Percentiles rank a stretch among this genome's conserved stretches.
These are phyloP conservation scores for Nemania serpens DNA, from an alignment of 2,329 filamentous ascomycete genomes.

Conservation along the genomic window DNA sequence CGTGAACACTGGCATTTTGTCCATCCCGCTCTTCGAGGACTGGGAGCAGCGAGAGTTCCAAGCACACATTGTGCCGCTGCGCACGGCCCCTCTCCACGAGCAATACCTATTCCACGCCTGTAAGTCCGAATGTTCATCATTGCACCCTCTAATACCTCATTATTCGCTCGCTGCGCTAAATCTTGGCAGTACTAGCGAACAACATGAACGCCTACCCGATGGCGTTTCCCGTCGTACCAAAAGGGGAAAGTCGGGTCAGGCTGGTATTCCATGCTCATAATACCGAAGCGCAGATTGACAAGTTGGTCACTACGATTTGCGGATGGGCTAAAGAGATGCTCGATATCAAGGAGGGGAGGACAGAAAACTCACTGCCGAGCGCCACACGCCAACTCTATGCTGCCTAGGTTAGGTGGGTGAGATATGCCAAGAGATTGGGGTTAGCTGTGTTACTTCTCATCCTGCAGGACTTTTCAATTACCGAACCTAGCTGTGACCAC, in stretches of 20 bases:
- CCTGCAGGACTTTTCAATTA: too few species aligned
- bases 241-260: constrained; percentile 45
- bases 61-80: constrained; percentile 40
- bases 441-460: too few species aligned
- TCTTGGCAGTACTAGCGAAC: neutral
- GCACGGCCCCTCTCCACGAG: constrained; percentile 32
- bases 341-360: constrained; percentile 27
- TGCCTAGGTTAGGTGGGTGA: too few species aligned
- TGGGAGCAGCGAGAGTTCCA: constrained; percentile 33
- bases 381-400: neutral
- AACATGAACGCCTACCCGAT: constrained; percentile 39
- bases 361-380: neutral
- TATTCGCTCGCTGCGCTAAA: too few species aligned
- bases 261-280: constrained; percentile 49
- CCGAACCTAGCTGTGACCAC: too few species aligned
- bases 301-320: constrained; percentile 39
- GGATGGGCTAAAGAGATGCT: constrained; percentile 42
- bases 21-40: constrained; percentile 36
- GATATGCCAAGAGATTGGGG: too few species aligned
- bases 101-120: constrained; percentile 28
- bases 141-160: constrained; percentile 23
- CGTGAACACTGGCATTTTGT: constrained; percentile 35
- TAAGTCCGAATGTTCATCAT: constrained; percentile 26
- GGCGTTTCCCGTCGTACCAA: constrained; percentile 47
- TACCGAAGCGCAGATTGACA: constrained; percentile 43